Evolutionary conservation across 2,329 filamentous ascomycete species (phyloP).

Genomic region (Lecanoromycetidae sp.): DNA sequence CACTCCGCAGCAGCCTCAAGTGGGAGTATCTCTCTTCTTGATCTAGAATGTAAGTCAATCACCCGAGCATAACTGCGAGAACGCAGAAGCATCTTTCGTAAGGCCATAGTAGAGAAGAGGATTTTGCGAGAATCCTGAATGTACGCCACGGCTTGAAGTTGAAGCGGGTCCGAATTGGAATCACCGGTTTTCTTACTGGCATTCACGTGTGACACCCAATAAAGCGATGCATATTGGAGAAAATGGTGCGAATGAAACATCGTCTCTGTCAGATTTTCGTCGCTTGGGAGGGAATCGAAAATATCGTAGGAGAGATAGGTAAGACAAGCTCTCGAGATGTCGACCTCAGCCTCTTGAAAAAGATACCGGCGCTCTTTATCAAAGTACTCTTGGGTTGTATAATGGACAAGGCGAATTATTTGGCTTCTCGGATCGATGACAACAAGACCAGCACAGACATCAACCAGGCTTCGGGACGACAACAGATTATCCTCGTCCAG

Average conservation of each 20-base stretch:
- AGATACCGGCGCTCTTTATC: constrained; percentile 21
- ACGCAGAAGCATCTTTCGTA: neutral
- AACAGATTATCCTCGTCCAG: constrained; percentile 9
- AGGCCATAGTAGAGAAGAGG: neutral
- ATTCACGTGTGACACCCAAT: neutral
- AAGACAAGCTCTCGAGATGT: constrained; percentile 25
- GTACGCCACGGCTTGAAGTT: neutral
- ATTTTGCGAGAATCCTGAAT: neutral
- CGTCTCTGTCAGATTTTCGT: neutral
- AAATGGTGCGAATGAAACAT: neutral
- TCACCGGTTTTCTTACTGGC: neutral
- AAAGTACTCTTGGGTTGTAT: constrained; percentile 37
- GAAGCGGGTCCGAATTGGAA: too few species aligned
- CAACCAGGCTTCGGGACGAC: constrained; percentile 22
- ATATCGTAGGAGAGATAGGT: constrained; percentile 28
- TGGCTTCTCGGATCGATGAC: constrained; percentile 30
- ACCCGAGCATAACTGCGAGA: neutral
- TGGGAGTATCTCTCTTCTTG: neutral
- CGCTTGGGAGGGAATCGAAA: constrained; percentile 14
- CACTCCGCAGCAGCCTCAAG: neutral
- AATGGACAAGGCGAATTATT: constrained; percentile 35
- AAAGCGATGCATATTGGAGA: neutral
- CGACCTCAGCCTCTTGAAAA: constrained; percentile 24
- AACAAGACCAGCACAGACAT: constrained; percentile 33
- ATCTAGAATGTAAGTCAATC: neutral